phyloP scores from a whole-genome alignment of 768 basidiomycete genomes.

The Hygrocybe coccinea region DNA sequence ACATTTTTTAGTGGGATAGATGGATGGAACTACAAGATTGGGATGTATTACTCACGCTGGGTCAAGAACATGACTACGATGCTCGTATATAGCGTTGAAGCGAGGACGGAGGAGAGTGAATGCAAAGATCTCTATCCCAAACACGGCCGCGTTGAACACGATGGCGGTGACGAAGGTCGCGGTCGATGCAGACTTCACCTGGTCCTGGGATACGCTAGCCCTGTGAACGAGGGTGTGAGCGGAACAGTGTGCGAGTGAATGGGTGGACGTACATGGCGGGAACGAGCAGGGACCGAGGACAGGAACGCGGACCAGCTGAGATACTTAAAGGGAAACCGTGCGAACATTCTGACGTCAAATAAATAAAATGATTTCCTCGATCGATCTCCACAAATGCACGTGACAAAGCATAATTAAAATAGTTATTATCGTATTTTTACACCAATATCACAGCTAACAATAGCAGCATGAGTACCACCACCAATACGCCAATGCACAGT shows the following conservation, averaged over 20 bases:
- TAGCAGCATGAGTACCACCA: slow-evolving; percentile 71
- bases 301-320: slow-evolving; percentile 3
- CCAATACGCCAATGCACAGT: slow-evolving; percentile 85
- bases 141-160: slow-evolving; percentile 72
- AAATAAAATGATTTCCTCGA: background rate
- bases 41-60: slow-evolving; percentile 33
- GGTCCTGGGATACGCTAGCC: slow-evolving; percentile 39
- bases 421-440: background rate
- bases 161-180: slow-evolving; percentile 80
- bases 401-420: background rate
- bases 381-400: background rate
- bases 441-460: slow-evolving; percentile 77
- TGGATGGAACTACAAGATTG: slow-evolving; percentile 6
- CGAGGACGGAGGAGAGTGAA: slow-evolving; percentile 82
- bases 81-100: slow-evolving; percentile 88
- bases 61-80: slow-evolving; percentile 62
- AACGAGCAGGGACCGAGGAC: background rate
- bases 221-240: slow-evolving; percentile 20
- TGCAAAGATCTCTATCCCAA: slow-evolving; percentile 60
- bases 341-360: background rate
- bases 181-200: slow-evolving; percentile 61
- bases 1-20: background rate
- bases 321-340: slow-evolving; percentile 1
- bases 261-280: slow-evolving; percentile 11
- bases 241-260: background rate